A percentile compares a stretch with the other conserved stretches of the same genome.
Evolutionary conservation across 2,329 filamentous ascomycete species (phyloP).

Genomic region (Hypoxylon sp.): DNA sequence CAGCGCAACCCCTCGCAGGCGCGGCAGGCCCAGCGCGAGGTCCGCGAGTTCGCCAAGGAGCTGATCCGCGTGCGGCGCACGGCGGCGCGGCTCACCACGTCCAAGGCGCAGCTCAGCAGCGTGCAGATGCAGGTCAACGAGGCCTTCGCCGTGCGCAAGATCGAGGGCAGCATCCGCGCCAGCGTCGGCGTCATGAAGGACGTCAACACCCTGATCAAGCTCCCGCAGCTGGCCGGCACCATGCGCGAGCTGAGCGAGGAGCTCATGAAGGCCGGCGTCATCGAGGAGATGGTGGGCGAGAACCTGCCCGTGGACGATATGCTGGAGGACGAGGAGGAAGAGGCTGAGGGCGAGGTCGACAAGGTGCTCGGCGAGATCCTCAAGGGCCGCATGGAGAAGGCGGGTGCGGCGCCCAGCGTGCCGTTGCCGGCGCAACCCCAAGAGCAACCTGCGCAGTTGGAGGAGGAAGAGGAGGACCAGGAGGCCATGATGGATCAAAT

Average conservation of each 20-base stretch:
- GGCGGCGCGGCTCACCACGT: conserved; percentile 79
- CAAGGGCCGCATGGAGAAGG: conserved; percentile 81
- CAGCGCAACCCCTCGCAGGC: conserved; percentile 83
- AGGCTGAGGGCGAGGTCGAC: conserved; percentile 85
- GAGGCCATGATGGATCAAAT: conserved; percentile 95
- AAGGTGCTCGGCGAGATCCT: conserved; percentile 93
- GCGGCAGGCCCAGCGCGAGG: conserved; percentile 83
- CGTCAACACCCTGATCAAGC: conserved; percentile 84
- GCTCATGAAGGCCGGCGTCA: conserved; percentile 93
- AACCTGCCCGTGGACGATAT: conserved; percentile 81
- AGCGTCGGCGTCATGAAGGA: conserved; percentile 97
- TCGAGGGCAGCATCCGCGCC: conserved; percentile 89
- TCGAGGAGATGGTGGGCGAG: conserved; percentile 97
- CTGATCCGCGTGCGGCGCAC: conserved; percentile 86
- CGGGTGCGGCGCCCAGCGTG: conserved; percentile 63
- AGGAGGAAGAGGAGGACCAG: conserved; percentile 84
- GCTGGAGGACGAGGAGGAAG: conserved; percentile 78
- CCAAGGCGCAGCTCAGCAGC: conserved; percentile 90
- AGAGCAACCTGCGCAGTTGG: conserved; percentile 65
- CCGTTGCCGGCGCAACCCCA: conserved; percentile 66
- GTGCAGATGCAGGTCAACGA: conserved; percentile 99
- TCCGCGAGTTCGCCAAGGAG: conserved; percentile 89
- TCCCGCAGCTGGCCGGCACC: conserved; percentile 88
- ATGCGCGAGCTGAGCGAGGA: conserved; percentile 91
- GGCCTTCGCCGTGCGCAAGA: conserved; percentile 94